Evolutionary conservation across 225 moss, liverwort and hornwort genomes (phyloP).

Genomic region (Polytrichum formosum): DNA sequence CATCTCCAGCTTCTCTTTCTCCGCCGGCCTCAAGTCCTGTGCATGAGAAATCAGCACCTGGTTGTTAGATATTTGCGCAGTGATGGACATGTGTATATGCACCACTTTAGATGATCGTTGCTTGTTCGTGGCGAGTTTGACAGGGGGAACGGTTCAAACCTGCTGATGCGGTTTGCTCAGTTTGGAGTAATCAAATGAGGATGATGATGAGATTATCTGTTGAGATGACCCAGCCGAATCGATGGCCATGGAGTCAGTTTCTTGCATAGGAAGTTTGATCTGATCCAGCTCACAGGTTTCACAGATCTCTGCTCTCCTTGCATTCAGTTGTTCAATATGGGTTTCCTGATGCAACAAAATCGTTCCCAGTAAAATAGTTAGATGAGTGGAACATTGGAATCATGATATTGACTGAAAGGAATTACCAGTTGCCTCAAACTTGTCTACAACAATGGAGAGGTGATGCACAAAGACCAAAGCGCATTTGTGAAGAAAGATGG

Average conservation of each 20-base stretch:
- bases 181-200: constrained; percentile 56
- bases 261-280: constrained; percentile 69
- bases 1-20: constrained; percentile 57
- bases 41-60: background rate
- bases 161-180: constrained; percentile 66
- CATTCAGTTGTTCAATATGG: constrained; percentile 77
- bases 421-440: background rate
- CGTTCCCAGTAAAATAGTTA: too few relatives aligned
- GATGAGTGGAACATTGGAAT: too few relatives aligned
- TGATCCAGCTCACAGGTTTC: constrained; percentile 96
- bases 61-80: too few relatives aligned
- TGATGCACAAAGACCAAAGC: too few relatives aligned
- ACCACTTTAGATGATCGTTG: too few relatives aligned
- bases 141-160: constrained; percentile 33
- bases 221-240: constrained; percentile 57
- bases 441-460: background rate
- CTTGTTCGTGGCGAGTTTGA: too few relatives aligned
- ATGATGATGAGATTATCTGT: constrained; percentile 36
- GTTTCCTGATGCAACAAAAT: constrained; percentile 51
- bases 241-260: constrained; percentile 55
- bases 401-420: too few relatives aligned
- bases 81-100: too few relatives aligned
- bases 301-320: constrained; percentile 74
- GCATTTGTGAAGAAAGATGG: too few relatives aligned
- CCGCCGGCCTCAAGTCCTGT: constrained; percentile 73